Evolutionary conservation across 2,329 filamentous ascomycete species (phyloP), one percentile per base, ranked within the genome.

Genomic region (Alternaria triticimaculans): DNA sequence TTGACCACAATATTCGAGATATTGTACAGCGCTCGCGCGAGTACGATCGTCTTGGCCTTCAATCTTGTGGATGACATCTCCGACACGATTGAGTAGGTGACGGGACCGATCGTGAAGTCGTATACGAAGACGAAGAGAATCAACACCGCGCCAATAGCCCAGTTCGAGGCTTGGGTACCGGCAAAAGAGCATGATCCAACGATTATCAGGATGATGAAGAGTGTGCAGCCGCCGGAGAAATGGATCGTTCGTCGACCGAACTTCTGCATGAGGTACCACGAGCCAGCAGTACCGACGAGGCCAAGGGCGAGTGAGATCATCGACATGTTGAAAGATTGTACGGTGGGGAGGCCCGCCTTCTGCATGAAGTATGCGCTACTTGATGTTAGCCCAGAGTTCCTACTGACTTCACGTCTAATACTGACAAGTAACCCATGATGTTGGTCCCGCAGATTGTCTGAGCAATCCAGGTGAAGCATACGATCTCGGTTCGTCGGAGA

Each of bases 21-120:
- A 72, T 95, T 94, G 83, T 82, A 85, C 12, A 93, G 82, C 63
- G 92, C 91, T 57, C 94, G 89, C 2, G 91, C 93, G 4, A 97
- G 86, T 2, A 95, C 93, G 45, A 97, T 91, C 0, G 94, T 96
- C 84, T 97, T 97, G 81, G 95, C 92, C 77, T 94, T 92, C 44
- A 97, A 85, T 5, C 93, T 87, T 11, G 92, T 88, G 1, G 92
- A 93, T 0, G 92, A 93, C 50, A 97, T 82, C 78, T 97, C 94
- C 1, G 91, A 87, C 4, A 97, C 93, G 12, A 97, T 87, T 0
- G 92, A 94, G 81, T 96, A 97, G 76, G 91, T 93, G 6, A 97
- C 92, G 0, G 94, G 95, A 18, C 94, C 94, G 48, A 97, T 93
- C 0, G 92, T 92, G 54, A 94, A 85, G 78, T 97, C 92, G 80